Evolutionary conservation across 495 filamentous ascomycete species (phyloP).

Genomic region (Podospora sp.): DNA sequence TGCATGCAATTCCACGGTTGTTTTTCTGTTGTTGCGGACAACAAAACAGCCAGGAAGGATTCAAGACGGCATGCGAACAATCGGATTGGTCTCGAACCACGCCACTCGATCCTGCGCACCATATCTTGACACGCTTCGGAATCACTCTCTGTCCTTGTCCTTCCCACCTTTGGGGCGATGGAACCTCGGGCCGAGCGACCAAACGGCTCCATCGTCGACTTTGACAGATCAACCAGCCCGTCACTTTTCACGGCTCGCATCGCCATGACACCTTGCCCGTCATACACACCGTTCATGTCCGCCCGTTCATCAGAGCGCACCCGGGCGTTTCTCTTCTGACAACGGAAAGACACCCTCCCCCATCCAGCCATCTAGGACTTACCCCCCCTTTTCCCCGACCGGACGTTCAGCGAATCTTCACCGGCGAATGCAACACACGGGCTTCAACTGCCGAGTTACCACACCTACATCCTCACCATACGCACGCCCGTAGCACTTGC

Average conservation of each 20-base stretch:
- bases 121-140: neutral
- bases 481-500: too few relatives aligned
- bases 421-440: neutral
- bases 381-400: neutral
- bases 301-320: neutral
- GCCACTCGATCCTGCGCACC: neutral
- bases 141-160: neutral
- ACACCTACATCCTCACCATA: neutral
- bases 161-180: neutral
- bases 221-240: neutral
- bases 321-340: neutral
- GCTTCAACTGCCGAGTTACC: neutral
- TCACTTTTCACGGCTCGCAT: neutral
- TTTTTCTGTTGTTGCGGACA: neutral
- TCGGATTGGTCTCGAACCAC: neutral
- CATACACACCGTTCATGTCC: slow-evolving; percentile 5
- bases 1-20: neutral
- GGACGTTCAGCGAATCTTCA: neutral
- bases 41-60: neutral
- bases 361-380: neutral
- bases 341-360: neutral
- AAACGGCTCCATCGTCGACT: neutral
- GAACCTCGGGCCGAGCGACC: slow-evolving; percentile 24
- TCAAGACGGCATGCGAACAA: neutral
- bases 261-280: neutral